Evolutionary conservation across 1,284 basidiomycete species (phyloP).

Genomic region (Schizophyllum commune): DNA sequence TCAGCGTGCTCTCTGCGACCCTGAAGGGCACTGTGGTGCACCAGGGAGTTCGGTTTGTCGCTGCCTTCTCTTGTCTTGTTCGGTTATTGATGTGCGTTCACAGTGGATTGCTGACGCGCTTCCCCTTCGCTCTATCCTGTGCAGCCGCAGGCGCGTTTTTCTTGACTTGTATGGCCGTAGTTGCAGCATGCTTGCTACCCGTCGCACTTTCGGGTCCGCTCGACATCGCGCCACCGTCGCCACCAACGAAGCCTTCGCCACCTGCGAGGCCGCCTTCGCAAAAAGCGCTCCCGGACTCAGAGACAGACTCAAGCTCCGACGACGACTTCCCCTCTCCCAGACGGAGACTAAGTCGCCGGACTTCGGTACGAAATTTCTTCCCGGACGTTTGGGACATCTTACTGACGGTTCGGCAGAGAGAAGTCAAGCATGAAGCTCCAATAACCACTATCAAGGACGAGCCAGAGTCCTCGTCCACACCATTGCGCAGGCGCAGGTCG

Average conservation of each 20-base stretch:
- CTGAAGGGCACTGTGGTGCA: slow-evolving; percentile 54
- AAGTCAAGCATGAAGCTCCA: background rate
- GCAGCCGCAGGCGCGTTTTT: background rate
- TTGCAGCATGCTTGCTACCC: background rate
- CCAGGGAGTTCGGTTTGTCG: slow-evolving; percentile 55
- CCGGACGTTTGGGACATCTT: background rate
- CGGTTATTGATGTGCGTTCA: slow-evolving; percentile 5
- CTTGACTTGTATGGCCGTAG: background rate
- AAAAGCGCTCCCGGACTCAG: background rate
- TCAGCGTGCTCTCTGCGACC: slow-evolving; percentile 54
- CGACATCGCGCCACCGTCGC: background rate
- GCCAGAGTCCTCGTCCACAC: background rate
- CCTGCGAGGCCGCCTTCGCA: background rate
- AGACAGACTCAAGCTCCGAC: background rate
- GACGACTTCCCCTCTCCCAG: background rate
- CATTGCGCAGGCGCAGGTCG: background rate
- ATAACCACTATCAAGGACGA: background rate
- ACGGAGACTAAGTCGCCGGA: background rate
- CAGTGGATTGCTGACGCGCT: slow-evolving; percentile 64
- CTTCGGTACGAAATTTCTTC: background rate
- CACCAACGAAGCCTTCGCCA: background rate
- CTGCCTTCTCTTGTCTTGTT: background rate
- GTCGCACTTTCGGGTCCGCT: background rate
- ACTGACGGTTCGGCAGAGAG: background rate
- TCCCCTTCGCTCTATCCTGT: slow-evolving; percentile 29